Evolutionary conservation across 768 basidiomycete species (phyloP).

Genomic region (Rhizopogon vesiculosus): DNA sequence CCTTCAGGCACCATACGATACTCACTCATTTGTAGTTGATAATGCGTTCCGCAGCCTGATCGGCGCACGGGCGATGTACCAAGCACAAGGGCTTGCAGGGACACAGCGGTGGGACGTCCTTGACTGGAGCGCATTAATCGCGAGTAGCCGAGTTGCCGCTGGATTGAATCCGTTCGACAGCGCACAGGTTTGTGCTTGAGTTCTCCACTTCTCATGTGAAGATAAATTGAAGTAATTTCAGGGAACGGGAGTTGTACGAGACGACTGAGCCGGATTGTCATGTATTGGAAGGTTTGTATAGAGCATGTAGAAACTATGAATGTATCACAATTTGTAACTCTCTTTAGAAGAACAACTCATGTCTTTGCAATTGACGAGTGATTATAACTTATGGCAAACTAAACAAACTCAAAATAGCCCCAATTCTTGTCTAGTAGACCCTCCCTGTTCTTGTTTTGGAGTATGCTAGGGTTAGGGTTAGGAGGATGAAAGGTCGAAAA

Average conservation of each 20-base stretch:
- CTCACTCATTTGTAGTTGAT: constrained; percentile 35
- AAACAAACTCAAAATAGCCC: no score
- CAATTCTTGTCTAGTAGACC: no score
- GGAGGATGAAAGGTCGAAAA: constrained; percentile 23
- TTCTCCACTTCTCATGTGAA: background rate
- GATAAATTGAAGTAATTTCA: constrained; percentile 2
- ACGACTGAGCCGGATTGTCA: constrained; percentile 8
- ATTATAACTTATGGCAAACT: no score
- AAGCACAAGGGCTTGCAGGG: constrained; percentile 37
- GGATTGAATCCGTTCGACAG: constrained; percentile 49
- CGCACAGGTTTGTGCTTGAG: constrained; percentile 21
- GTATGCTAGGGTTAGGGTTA: constrained; percentile 45
- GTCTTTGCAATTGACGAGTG: no score
- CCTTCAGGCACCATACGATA: background rate
- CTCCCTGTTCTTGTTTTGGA: no score
- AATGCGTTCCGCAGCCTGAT: constrained; percentile 75
- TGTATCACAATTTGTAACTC: no score
- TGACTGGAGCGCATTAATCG: constrained; percentile 83
- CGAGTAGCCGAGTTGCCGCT: constrained; percentile 71
- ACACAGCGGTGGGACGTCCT: constrained; percentile 51
- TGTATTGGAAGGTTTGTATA: no score
- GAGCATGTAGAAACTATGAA: no score
- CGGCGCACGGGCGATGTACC: constrained; percentile 71
- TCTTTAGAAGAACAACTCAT: no score
- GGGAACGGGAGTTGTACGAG: constrained; percentile 17